Evolutionary conservation across 2,329 filamentous ascomycete species (phyloP).

Genomic region (Fusarium chuoi): DNA sequence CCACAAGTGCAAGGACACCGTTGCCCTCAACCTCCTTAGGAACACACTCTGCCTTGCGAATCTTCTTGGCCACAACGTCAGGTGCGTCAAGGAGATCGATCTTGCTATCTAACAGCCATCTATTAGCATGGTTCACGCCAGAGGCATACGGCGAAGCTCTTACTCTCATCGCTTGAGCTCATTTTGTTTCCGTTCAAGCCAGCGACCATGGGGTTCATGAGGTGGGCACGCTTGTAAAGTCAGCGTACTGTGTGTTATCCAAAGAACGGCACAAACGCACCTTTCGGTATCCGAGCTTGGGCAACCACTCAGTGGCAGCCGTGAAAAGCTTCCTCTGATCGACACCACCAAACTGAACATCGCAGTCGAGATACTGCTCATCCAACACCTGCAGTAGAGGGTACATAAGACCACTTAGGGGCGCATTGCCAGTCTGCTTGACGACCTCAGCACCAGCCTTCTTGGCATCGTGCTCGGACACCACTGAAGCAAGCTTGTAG

Average conservation of each 20-base stretch:
- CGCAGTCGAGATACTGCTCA: constrained; percentile 87
- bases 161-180: constrained; percentile 77
- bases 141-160: background rate
- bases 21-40: constrained; percentile 85
- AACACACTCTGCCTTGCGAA: constrained; percentile 83
- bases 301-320: constrained; percentile 84
- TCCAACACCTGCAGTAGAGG: constrained; percentile 82
- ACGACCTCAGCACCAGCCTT: constrained; percentile 94
- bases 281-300: constrained; percentile 85
- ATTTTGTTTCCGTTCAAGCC: constrained; percentile 89
- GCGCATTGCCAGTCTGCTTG: constrained; percentile 85
- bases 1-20: constrained; percentile 85
- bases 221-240: constrained; percentile 49
- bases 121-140: background rate
- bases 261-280: constrained; percentile 40
- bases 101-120: constrained; percentile 72
- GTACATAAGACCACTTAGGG: constrained; percentile 63
- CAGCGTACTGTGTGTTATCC: background rate
- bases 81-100: constrained; percentile 89
- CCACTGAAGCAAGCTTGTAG: constrained; percentile 76
- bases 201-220: constrained; percentile 81
- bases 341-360: constrained; percentile 85
- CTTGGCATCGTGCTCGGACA: constrained; percentile 83
- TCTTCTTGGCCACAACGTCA: constrained; percentile 81
- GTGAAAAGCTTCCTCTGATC: constrained; percentile 93